Evolutionary conservation across 2,329 filamentous ascomycete species (phyloP).

Genomic region (Penicillium sp.): DNA sequence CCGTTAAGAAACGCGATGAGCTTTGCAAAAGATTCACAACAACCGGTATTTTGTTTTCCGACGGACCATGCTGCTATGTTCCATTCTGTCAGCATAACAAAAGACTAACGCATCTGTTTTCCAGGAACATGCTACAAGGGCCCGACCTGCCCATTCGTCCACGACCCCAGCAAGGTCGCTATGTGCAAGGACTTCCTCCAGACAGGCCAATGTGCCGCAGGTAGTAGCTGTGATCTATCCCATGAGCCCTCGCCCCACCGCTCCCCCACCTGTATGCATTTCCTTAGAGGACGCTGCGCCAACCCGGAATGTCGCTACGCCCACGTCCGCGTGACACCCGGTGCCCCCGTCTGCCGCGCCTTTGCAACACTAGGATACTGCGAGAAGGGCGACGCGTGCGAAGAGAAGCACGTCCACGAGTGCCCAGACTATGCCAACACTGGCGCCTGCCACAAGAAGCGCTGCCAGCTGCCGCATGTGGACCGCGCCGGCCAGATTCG

Average conservation of each 20-base stretch:
- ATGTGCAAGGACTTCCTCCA: conserved; percentile 81
- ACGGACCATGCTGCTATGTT: conserved; percentile 13
- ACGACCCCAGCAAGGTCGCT: conserved; percentile 78
- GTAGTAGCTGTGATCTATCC: conserved; percentile 77
- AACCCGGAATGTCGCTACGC: conserved; percentile 79
- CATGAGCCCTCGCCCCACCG: conserved; percentile 77
- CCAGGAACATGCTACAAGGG: conserved; percentile 80
- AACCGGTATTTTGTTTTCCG: conserved; percentile 41
- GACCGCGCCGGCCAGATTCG: conserved; percentile 74
- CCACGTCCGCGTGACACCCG: conserved; percentile 68
- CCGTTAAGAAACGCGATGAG: conserved; percentile 60
- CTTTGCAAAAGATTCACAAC: conserved; percentile 59
- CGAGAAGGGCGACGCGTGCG: conserved; percentile 66
- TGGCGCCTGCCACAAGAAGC: conserved; percentile 68
- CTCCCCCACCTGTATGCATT: conserved; percentile 81
- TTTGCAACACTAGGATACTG: conserved; percentile 88
- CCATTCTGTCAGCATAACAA: not conserved
- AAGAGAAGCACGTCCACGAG: conserved; percentile 79
- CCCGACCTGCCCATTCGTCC: conserved; percentile 66
- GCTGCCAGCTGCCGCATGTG: conserved; percentile 78
- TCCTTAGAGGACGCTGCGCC: conserved; percentile 78
- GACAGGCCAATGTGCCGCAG: conserved; percentile 66
- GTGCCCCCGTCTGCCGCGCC: conserved; percentile 68
- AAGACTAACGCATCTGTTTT: conserved; percentile 28
- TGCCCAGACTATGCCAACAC: conserved; percentile 93